Evolutionary conservation across 2,329 filamentous ascomycete genomes (phyloP).

Genomic region (Lasiodiplodia sp.): DNA sequence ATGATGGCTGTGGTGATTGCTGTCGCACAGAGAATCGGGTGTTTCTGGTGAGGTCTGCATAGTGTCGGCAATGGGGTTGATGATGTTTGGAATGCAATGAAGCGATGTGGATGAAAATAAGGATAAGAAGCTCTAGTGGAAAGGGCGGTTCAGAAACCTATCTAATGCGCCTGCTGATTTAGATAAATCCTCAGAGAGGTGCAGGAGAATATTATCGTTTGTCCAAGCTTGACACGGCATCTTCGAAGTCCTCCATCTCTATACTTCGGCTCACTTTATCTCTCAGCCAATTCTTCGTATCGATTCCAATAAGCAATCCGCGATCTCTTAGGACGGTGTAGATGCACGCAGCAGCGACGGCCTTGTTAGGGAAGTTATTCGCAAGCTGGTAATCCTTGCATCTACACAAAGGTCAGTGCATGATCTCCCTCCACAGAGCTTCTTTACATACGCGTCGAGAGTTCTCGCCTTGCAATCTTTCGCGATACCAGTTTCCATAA

Average conservation of each 20-base stretch:
- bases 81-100: not conserved
- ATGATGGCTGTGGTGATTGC: too few relatives aligned
- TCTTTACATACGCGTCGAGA: constrained; percentile 36
- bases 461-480: constrained; percentile 34
- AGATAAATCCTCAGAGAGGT: too few relatives aligned
- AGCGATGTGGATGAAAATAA: not conserved
- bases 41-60: not conserved
- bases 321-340: constrained; percentile 26
- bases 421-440: constrained; percentile 4
- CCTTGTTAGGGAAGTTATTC: constrained; percentile 41
- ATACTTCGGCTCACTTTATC: constrained; percentile 31
- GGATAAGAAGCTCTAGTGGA: not conserved
- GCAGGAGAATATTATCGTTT: not conserved
- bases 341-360: constrained; percentile 41
- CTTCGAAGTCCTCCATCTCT: constrained; percentile 32
- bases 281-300: constrained; percentile 28
- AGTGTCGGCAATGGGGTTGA: not conserved
- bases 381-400: constrained; percentile 40
- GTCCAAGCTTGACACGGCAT: constrained; percentile 14
- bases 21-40: not conserved
- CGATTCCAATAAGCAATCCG: constrained; percentile 10
- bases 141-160: not conserved
- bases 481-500: constrained; percentile 39
- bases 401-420: constrained; percentile 30
- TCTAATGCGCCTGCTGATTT: not conserved